Conservation (phyloP, 805 yeast genomes). For the Deakozyma indianensis region DNA sequence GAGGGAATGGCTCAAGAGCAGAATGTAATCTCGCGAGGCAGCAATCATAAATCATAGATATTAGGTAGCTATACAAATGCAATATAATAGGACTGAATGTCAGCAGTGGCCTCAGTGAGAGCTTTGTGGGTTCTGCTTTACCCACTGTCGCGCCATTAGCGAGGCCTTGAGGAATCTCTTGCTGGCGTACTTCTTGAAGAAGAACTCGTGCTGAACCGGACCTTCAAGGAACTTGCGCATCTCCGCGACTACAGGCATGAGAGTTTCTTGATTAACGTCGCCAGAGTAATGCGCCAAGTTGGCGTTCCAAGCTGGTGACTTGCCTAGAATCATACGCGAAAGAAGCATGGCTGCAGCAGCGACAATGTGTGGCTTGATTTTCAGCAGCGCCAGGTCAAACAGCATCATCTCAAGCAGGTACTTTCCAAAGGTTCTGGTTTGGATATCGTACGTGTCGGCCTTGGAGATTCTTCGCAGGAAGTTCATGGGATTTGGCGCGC, state of each 20-base stretch:
- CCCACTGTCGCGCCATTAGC: conserved; percentile 22
- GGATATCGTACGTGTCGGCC: conserved; percentile 80
- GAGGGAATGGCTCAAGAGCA: not conserved
- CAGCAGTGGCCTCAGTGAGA: too few species aligned
- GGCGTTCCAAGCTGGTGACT: conserved; percentile 54
- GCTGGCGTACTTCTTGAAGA: conserved; percentile 84
- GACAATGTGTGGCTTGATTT: conserved; percentile 58
- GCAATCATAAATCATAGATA: not conserved
- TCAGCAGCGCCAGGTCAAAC: conserved; percentile 63
- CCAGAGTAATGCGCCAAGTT: conserved; percentile 86
- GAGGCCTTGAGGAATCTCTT: conserved; percentile 65
- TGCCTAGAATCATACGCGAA: conserved; percentile 59
- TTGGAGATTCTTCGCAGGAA: conserved; percentile 77
- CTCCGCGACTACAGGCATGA: conserved; percentile 58
- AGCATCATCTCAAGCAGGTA: conserved; percentile 66
- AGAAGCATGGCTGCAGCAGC: conserved; percentile 85
- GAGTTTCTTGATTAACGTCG: conserved; percentile 61
- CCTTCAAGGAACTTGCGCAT: conserved; percentile 53
- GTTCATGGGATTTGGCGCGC: conserved; percentile 83
- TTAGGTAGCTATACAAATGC: not conserved
- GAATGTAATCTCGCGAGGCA: too few species aligned
- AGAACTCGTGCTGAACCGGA: conserved; percentile 83
- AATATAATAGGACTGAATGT: too few species aligned
- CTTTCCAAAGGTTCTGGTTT: conserved; percentile 73
- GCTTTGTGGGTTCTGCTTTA: conserved; percentile 12